phyloP scores from a whole-genome alignment of 2,329 filamentous ascomycete species.

The Penicillium glabrum region DNA sequence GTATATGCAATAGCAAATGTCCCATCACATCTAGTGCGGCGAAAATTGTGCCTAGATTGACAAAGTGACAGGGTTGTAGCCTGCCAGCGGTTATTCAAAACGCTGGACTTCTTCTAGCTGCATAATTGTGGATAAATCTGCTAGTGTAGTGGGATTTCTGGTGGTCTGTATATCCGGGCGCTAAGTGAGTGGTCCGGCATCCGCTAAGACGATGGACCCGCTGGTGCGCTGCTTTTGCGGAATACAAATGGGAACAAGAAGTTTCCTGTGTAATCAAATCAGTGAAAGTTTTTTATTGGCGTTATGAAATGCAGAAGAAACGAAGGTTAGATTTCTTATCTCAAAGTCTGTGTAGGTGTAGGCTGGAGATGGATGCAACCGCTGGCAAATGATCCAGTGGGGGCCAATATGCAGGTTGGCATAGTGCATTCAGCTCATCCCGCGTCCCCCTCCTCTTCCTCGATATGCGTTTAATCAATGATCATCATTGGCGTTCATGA shows the following conservation, averaged over 20 bases:
- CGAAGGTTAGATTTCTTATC: too few relatives aligned
- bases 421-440: neutral
- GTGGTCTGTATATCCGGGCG: neutral
- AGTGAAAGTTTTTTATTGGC: too few relatives aligned
- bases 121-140: neutral
- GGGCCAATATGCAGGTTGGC: neutral
- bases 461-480: neutral
- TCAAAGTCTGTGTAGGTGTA: too few relatives aligned
- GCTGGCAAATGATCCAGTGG: neutral
- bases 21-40: neutral
- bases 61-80: neutral
- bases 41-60: neutral
- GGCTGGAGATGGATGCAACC: neutral
- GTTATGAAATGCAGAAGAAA: too few relatives aligned
- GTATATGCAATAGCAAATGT: neutral
- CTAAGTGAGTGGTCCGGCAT: neutral
- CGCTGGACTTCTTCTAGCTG: conserved; percentile 1
- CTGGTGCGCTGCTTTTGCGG: too few relatives aligned
- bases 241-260: too few relatives aligned
- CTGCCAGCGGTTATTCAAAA: conserved; percentile 5
- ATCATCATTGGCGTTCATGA: neutral
- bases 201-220: neutral
- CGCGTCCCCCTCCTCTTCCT: neutral
- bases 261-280: too few relatives aligned
- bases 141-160: neutral